Evolutionary conservation across 495 filamentous ascomycete species (phyloP).

Genomic region (Cercophora newfieldiana): DNA sequence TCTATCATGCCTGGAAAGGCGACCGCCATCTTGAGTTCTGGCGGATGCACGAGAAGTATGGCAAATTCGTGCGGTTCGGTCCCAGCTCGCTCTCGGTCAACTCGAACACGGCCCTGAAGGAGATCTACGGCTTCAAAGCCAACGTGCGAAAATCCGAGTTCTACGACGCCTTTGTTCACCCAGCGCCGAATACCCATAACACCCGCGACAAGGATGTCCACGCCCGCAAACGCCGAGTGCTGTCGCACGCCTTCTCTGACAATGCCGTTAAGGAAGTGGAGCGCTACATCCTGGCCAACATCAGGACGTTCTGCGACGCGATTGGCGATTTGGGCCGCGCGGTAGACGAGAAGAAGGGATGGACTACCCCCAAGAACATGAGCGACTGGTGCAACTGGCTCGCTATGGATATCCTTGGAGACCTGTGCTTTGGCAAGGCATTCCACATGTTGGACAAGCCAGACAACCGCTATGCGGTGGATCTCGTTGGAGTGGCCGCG

Average conservation of each 20-base stretch:
- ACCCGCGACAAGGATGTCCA: constrained; percentile 59
- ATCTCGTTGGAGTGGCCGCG: constrained; percentile 56
- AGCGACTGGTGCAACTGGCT: constrained; percentile 65
- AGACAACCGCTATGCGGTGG: constrained; percentile 59
- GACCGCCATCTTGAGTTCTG: constrained; percentile 62
- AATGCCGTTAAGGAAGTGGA: constrained; percentile 57
- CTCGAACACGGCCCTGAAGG: constrained; percentile 55
- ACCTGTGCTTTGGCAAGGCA: constrained; percentile 68
- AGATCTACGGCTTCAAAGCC: constrained; percentile 60
- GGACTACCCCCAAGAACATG: constrained; percentile 55
- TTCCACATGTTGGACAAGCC: constrained; percentile 68
- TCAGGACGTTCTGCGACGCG: constrained; percentile 52
- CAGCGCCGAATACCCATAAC: constrained; percentile 60
- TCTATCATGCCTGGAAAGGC: constrained; percentile 59
- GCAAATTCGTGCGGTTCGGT: constrained; percentile 58
- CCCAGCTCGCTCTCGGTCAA: constrained; percentile 64
- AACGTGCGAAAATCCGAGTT: constrained; percentile 66
- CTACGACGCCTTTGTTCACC: constrained; percentile 63
- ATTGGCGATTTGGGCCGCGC: constrained; percentile 43
- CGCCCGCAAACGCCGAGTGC: constrained; percentile 63
- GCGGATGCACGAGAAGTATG: constrained; percentile 59
- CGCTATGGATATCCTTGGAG: constrained; percentile 72
- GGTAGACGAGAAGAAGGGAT: constrained; percentile 40
- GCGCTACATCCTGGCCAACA: constrained; percentile 56
- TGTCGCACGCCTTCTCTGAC: constrained; percentile 64